A percentile compares a stretch with the other conserved stretches of the same genome.
These are phyloP conservation scores for Penicillium concentricum DNA, from an alignment of 2,329 filamentous ascomycete genomes.

Conservation along the genomic window DNA sequence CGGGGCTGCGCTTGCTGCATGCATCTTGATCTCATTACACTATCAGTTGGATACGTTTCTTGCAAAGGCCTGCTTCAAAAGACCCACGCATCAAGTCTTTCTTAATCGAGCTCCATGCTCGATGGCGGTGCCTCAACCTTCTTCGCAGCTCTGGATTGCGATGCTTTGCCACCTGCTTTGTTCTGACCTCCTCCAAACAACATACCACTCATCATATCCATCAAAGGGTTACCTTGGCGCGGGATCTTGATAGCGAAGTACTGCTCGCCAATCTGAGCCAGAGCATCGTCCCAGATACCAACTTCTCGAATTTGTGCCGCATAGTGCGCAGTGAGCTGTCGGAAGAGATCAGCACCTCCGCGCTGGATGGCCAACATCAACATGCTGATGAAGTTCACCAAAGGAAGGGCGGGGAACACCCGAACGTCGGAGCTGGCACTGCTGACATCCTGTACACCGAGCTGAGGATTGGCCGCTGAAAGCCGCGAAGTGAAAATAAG, in stretches of 20 bases:
- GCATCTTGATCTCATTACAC: slow-evolving; percentile 19
- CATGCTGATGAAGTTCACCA: slow-evolving; percentile 90
- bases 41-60: slow-evolving; percentile 14
- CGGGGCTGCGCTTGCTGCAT: slow-evolving; percentile 6
- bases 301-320: slow-evolving; percentile 73
- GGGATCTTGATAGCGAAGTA: slow-evolving; percentile 93
- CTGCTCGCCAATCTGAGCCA: slow-evolving; percentile 90
- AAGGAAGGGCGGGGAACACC: slow-evolving; percentile 85
- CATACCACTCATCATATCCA: slow-evolving; percentile 98
- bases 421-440: slow-evolving; percentile 70
- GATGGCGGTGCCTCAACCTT: slow-evolving; percentile 48
- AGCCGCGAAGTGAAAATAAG: slow-evolving; percentile 71
- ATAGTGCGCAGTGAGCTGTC: slow-evolving; percentile 80
- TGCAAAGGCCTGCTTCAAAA: not conserved
- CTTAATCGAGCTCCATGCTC: slow-evolving; percentile 47
- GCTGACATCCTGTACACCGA: slow-evolving; percentile 79
- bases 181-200: slow-evolving; percentile 64
- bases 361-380: slow-evolving; percentile 81
- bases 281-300: slow-evolving; percentile 73
- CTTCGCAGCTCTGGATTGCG: slow-evolving; percentile 44
- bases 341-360: slow-evolving; percentile 73
- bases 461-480: slow-evolving; percentile 54
- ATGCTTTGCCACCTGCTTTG: slow-evolving; percentile 42
- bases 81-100: not conserved
- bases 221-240: slow-evolving; percentile 82